Conservation (phyloP, 164 flowering plant genomes). For the Aristolochia fimbriata region DNA sequence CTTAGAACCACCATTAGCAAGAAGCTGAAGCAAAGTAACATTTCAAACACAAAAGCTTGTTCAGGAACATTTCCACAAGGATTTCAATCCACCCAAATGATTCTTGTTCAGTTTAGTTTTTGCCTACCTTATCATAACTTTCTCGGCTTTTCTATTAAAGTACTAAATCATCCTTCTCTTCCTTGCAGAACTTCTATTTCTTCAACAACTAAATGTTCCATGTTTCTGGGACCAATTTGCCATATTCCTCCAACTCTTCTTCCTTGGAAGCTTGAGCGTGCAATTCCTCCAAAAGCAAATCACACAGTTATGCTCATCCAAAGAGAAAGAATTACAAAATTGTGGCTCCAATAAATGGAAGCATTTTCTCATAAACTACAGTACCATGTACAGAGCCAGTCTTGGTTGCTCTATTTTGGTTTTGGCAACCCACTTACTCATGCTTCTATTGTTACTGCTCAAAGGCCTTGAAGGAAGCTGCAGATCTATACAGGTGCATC, state of each 20-base stretch:
- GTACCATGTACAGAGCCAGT: conserved; percentile 34
- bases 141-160: neutral
- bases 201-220: conserved; percentile 22
- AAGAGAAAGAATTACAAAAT: conserved; percentile 18
- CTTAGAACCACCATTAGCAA: no score
- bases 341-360: conserved; percentile 4
- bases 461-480: conserved; percentile 28
- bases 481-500: conserved; percentile 12
- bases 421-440: conserved; percentile 25
- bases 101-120: no score
- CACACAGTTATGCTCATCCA: conserved; percentile 9
- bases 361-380: conserved; percentile 6
- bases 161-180: neutral
- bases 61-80: no score
- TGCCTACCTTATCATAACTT: neutral
- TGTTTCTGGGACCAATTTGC: conserved; percentile 49
- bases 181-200: conserved; percentile 20
- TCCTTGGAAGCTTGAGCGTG: conserved; percentile 32
- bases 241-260: conserved; percentile 39
- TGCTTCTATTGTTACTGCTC: conserved; percentile 25
- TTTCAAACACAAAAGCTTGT: no score
- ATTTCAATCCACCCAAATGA: no score
- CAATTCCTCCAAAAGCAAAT: conserved; percentile 18
- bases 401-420: conserved; percentile 33
- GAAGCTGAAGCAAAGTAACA: no score